Conservation (phyloP, 345 rosid genomes). For the Eucalyptus albens region DNA sequence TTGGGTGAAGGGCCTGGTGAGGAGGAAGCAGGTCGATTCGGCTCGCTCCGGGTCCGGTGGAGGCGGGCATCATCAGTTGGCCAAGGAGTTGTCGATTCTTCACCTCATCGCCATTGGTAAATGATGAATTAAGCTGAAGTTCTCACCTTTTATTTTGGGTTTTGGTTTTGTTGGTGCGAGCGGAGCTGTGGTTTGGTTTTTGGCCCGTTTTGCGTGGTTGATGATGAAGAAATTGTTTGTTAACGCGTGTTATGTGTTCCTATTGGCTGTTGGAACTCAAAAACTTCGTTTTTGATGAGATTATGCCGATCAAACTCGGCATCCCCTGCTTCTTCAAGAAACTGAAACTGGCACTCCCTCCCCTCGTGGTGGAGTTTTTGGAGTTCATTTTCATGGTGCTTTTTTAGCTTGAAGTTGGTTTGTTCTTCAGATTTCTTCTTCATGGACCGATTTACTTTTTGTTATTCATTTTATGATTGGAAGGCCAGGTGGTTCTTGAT, state of each 20-base stretch:
- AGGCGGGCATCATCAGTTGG: slow-evolving; percentile 28
- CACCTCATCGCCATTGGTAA: slow-evolving; percentile 80
- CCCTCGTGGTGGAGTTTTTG: background rate
- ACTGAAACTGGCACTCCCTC: background rate
- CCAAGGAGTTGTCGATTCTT: slow-evolving; percentile 46
- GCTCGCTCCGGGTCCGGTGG: slow-evolving; percentile 7
- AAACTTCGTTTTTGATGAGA: background rate
- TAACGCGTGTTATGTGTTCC: background rate
- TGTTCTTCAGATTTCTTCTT: background rate
- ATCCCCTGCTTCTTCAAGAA: background rate
- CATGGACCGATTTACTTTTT: background rate
- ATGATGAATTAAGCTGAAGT: background rate
- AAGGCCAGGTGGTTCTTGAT: background rate
- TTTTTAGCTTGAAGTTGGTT: background rate
- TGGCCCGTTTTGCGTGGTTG: background rate
- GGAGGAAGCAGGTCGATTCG: slow-evolving; percentile 83
- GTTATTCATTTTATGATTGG: background rate
- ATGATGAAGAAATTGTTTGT: background rate
- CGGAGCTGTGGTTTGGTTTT: background rate
- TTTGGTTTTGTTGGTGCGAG: background rate
- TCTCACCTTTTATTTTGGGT: background rate
- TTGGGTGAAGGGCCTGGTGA: slow-evolving; percentile 25
- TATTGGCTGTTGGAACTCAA: background rate
- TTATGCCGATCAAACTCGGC: background rate
- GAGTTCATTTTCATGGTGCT: background rate